These are phyloP conservation scores for Astrothelium macrocarpum DNA, from an alignment of 495 filamentous ascomycete genomes.

Conservation along the genomic window DNA sequence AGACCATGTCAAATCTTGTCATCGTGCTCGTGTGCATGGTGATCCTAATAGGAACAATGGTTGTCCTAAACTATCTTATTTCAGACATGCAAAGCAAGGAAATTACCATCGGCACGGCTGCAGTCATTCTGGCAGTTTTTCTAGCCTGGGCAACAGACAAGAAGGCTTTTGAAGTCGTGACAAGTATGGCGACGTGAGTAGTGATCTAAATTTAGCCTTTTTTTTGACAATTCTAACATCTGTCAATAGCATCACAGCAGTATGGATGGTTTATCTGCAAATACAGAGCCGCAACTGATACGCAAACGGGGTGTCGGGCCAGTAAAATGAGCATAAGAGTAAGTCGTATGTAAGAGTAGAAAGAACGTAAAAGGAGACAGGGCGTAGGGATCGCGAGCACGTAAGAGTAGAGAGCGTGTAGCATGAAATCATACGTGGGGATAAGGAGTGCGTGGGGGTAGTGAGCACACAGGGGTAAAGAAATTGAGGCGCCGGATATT, in stretches of 20 bases:
- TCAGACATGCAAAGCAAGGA: not conserved
- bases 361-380: no score
- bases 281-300: not conserved
- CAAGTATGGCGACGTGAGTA: not conserved
- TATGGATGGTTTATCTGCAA: not conserved
- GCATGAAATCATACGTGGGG: no score
- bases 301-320: not conserved
- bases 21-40: not conserved
- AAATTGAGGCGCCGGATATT: no score
- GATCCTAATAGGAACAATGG: not conserved
- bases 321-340: no score
- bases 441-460: no score
- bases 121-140: not conserved
- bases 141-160: not conserved
- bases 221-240: not conserved
- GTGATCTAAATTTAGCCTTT: not conserved
- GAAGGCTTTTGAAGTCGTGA: not conserved
- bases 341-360: no score
- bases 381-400: no score
- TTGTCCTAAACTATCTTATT: not conserved
- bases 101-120: not conserved
- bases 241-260: not conserved
- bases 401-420: no score
- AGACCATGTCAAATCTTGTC: not conserved
- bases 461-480: no score